Evolutionary conservation across 2,329 filamentous ascomycete genomes (phyloP).

Genomic region (Colletotrichum navitas): DNA sequence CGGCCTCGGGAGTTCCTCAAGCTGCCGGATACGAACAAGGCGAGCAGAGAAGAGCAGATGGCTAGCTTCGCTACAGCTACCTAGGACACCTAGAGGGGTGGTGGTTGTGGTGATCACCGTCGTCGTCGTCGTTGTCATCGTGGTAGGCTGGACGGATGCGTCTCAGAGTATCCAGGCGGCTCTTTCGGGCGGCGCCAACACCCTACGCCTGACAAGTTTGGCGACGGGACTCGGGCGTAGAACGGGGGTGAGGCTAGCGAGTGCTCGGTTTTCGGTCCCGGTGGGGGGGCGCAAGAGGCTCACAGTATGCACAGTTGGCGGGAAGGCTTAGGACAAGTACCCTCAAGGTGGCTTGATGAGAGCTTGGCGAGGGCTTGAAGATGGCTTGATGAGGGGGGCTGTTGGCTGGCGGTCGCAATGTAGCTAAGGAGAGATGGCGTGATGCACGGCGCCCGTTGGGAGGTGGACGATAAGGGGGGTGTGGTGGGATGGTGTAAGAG

Average conservation of each 20-base stretch:
- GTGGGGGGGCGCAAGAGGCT: conserved; percentile 12
- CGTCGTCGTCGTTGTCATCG: not conserved
- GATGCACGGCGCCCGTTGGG: conserved; percentile 12
- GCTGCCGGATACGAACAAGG: conserved; percentile 31
- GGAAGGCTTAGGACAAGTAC: conserved; percentile 20
- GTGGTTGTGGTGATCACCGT: not conserved
- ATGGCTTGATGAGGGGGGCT: not conserved
- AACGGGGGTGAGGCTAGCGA: conserved; percentile 27
- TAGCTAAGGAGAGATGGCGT: conserved; percentile 18
- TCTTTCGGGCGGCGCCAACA: conserved; percentile 13
- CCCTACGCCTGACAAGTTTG: not conserved
- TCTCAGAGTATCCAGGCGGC: conserved; percentile 17
- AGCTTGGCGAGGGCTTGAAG: not conserved
- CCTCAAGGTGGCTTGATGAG: not conserved
- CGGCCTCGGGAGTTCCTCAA: conserved; percentile 10
- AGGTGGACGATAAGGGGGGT: conserved; percentile 10
- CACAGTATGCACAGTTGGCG: conserved; percentile 38
- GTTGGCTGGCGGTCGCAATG: conserved; percentile 36
- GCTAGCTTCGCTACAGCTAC: conserved; percentile 8
- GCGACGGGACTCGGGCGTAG: conserved; percentile 8
- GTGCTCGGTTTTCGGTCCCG: not conserved
- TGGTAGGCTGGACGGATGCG: conserved; percentile 24
- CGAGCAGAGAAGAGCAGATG: not conserved
- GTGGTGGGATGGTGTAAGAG: not conserved
- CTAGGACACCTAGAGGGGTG: conserved; percentile 27